Percentiles rank a stretch among this genome's conserved stretches.
phyloP scores from a whole-genome alignment of 2,329 filamentous ascomycete species.

The Magnaporthiopsis poae region DNA sequence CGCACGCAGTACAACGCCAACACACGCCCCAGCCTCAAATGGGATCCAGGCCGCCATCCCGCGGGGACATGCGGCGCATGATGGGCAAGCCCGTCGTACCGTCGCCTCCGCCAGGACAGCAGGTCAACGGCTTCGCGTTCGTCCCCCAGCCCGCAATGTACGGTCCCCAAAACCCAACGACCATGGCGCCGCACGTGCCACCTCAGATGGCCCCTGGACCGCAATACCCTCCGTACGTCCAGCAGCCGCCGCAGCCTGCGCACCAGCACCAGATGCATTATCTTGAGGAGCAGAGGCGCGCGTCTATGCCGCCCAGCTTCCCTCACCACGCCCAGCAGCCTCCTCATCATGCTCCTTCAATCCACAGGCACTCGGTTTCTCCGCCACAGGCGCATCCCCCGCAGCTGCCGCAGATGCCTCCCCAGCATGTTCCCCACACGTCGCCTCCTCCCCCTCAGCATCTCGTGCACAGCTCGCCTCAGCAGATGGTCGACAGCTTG shows the following conservation, averaged over 20 bases:
- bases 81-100: conserved; percentile 50
- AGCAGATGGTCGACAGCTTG: conserved; percentile 1
- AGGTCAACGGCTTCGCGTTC: conserved; percentile 64
- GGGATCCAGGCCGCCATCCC: conserved; percentile 66
- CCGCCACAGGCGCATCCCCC: conserved; percentile 49
- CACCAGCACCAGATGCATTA: conserved; percentile 50
- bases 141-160: conserved; percentile 82
- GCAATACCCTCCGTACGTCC: conserved; percentile 26
- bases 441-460: conserved; percentile 29
- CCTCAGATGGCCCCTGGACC: conserved; percentile 29
- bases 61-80: conserved; percentile 69
- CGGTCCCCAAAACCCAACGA: conserved; percentile 49
- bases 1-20: conserved; percentile 46
- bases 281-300: conserved; percentile 64
- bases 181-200: conserved; percentile 28
- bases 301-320: conserved; percentile 61
- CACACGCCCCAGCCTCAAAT: conserved; percentile 73
- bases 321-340: conserved; percentile 44
- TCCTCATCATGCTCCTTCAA: conserved; percentile 33
- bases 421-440: conserved; percentile 32
- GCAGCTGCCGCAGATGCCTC: conserved; percentile 37
- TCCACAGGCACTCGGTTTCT: conserved; percentile 45
- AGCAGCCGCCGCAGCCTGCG: conserved; percentile 17
- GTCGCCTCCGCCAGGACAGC: conserved; percentile 21
- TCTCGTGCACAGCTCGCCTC: conserved; percentile 16